Base-by-base conservation (phyloP, 208 protist genomes). In the Acanthamoeba polyphaga region DNA sequence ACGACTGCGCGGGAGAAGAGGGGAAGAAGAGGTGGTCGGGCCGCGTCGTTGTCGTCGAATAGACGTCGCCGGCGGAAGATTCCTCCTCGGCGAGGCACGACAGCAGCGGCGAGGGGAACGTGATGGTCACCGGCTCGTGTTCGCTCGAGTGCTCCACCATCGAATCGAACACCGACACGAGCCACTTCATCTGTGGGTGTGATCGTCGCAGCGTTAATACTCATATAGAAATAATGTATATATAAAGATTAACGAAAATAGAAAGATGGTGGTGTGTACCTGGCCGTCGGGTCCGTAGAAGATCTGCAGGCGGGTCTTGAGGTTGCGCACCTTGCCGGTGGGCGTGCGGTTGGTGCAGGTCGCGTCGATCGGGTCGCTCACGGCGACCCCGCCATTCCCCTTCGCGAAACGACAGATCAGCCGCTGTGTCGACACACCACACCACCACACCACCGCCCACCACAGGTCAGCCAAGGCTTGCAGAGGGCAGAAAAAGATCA, bases 271-370 rank as follows among this genome's bases (percentile, higher is more conserved):
- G 43, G 43, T 46, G 2, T 46, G 55, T 60, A 82, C 74, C 74
- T 88, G 80, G 7, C 80, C 53, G 80, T 88, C 80, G 53, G 80
- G 80, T 24, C 80, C 80, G 53, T 88, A 88, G 80, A 88, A 88
- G 22, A 88, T 64, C 49, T 88, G 80, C 51, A 88, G 46, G 24
- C 80, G 80, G 3, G 80, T 2, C 24, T 64, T 58, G 29, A 88
- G 53, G 80, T 34, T 60, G 51, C 80, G 80, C 49, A 64, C 27
- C 19, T 66, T 88, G 80, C 80, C 80, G n/a, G 5, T 55, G 53
- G 80, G n/a, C n/a, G 51, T 55, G 80, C 80, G 80, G 22, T 88
- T 88, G 51, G 27, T 88, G 51, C 49, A 64, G 19, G 49, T 27
- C 9, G 80, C 80, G 7, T 88, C 80, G 80, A 88, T 43, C 24